Evolutionary conservation across 2,329 filamentous ascomycete species (phyloP), one percentile per base, ranked within the genome.

Genomic region (Colletotrichum sp.): DNA sequence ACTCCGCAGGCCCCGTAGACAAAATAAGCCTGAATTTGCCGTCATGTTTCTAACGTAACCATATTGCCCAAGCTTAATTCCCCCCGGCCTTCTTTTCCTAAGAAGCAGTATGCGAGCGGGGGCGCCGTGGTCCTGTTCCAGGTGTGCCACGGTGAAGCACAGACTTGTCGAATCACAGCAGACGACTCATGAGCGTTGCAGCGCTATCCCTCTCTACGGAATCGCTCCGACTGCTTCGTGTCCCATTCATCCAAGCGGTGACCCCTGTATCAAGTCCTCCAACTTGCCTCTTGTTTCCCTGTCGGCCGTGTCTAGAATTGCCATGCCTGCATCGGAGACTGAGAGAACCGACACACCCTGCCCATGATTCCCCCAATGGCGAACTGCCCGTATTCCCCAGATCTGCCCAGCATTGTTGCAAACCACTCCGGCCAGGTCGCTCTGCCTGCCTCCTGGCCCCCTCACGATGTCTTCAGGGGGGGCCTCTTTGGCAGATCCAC

Each of bases 21-120:
- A 32, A 61, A 43, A 32, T 34, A 24, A 70, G 16, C 14, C 52
- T 56, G 28, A 43, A 63, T 61, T 64, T 28, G 38, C 71, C 55
- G 48, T 48, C 34, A 34, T 48, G 63, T 68, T 62, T 75, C 55
- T 38, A 43, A 43, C 7, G 21, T 24, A 62, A 34, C 73, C 18
- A 59, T 66, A 26, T 43, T 32, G 36, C 18, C n/a, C 63, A 75
- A 75, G 69, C 69, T 75, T 75, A 73, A 38, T 73, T 48, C 13
- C 5, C 16, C 28, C 48, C 28, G 8, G 14, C 32, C 26, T 38
- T 62, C 36, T 38, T 30, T 61, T n/a, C 28, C n/a, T n/a, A 10
- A 36, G 18, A 55, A 58, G 55, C 28, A 52, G 43, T 43, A 30
- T 52, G 63, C 26, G 32, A 13, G 52, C 21, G 28, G 67, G 28